Conservation (phyloP, 352 stramenopile species). For the Phytophthora tentaculata region DNA sequence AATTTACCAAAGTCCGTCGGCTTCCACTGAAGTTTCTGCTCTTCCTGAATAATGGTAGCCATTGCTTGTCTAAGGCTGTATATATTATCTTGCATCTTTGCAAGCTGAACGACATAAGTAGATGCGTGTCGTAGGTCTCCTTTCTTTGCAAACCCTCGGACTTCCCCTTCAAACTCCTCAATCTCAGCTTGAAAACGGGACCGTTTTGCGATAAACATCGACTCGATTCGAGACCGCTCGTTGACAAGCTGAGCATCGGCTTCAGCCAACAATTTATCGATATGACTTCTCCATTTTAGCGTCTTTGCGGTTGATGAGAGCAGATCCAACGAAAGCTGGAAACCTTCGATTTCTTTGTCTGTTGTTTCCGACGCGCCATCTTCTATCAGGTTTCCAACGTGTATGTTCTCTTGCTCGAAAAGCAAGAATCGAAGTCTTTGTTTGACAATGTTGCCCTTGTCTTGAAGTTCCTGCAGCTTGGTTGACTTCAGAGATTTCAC, state of each 20-base stretch:
- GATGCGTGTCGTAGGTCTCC: constrained; percentile 75
- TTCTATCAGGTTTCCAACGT: constrained; percentile 27
- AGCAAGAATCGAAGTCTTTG: constrained; percentile 69
- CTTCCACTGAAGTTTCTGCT: constrained; percentile 74
- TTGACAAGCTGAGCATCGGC: constrained; percentile 59
- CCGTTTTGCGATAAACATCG: constrained; percentile 70
- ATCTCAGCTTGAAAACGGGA: constrained; percentile 78
- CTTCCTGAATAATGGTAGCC: constrained; percentile 64
- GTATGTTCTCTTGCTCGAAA: constrained; percentile 56
- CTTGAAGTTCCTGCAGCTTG: constrained; percentile 56
- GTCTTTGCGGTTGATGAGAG: constrained; percentile 69
- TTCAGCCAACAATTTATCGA: constrained; percentile 59
- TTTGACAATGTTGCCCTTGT: constrained; percentile 55
- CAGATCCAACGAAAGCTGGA: constrained; percentile 47
- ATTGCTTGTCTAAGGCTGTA: constrained; percentile 59
- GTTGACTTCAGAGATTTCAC: constrained; percentile 48
- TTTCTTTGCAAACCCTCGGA: constrained; percentile 77
- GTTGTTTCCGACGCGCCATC: constrained; percentile 2
- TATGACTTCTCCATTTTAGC: constrained; percentile 69
- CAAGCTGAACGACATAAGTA: constrained; percentile 78
- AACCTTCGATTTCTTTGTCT: constrained; percentile 3
- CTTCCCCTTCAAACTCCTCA: constrained; percentile 75
- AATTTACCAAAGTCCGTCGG: constrained; percentile 73
- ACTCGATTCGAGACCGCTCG: constrained; percentile 72
- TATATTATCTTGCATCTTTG: constrained; percentile 76